Conservation (phyloP, 2,329 filamentous ascomycete genomes). For the Trichophyton benhamiae region DNA sequence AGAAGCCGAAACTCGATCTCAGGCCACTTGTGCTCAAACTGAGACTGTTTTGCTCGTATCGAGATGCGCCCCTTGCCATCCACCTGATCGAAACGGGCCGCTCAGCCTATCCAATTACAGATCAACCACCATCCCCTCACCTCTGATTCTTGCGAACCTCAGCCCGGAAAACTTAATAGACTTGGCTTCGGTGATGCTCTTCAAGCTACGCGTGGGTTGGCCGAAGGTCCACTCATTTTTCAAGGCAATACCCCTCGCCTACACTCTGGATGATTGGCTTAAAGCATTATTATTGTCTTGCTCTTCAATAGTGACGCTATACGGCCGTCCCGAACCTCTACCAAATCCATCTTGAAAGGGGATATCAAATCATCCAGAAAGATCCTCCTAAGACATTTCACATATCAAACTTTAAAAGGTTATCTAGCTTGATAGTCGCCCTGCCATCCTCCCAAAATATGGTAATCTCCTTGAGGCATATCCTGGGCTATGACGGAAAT, state of each 20-base stretch:
- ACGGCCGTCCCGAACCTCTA: background rate
- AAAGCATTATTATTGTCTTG: background rate
- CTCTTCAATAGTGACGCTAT: too few species aligned
- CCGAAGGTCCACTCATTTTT: background rate
- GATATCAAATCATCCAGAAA: background rate
- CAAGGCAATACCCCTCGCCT: background rate
- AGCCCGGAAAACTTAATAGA: background rate
- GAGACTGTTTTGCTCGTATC: background rate
- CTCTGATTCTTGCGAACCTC: background rate
- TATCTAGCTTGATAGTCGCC: background rate
- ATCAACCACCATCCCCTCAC: background rate
- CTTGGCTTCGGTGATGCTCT: background rate
- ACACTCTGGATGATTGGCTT: background rate
- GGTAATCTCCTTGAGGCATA: background rate
- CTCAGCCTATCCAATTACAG: background rate
- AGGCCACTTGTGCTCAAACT: background rate
- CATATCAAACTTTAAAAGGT: background rate
- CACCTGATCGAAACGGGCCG: background rate
- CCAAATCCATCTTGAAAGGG: background rate
- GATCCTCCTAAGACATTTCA: background rate
- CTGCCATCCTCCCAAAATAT: background rate
- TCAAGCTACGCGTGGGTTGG: background rate
- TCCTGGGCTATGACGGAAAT: background rate
- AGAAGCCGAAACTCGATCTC: background rate
- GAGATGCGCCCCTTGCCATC: background rate